Percentiles rank a stretch among this genome's conserved stretches.
These are phyloP conservation scores for Coelastrella sp. DNA, from an alignment of 139 green algal genomes.

Conservation along the genomic window DNA sequence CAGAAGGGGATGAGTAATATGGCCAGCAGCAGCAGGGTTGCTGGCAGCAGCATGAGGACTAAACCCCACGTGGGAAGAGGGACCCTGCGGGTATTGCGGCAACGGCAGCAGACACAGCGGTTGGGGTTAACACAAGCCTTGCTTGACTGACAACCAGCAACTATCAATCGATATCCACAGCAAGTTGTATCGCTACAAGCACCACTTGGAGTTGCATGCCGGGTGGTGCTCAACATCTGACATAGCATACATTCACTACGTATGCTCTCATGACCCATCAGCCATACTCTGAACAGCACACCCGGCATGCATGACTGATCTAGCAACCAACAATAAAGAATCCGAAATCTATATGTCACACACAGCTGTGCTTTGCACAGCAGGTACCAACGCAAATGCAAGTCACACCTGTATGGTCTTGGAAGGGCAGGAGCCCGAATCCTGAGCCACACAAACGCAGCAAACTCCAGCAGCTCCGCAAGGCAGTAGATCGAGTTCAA, in stretches of 20 bases:
- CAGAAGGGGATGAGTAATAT: slow-evolving; percentile 76
- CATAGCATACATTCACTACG: too few species aligned
- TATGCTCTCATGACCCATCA: too few species aligned
- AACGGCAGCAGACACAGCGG: slow-evolving; percentile 11
- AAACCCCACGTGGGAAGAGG: slow-evolving; percentile 84
- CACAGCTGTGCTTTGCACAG: neutral
- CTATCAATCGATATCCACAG: too few species aligned
- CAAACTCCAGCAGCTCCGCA: slow-evolving; percentile 96
- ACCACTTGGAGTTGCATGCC: too few species aligned
- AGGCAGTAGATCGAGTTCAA: slow-evolving; percentile 98
- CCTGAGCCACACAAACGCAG: slow-evolving; percentile 91
- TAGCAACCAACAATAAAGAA: too few species aligned
- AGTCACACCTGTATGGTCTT: slow-evolving; percentile 70
- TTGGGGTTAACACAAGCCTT: neutral
- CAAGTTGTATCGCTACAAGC: too few species aligned
- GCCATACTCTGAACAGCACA: too few species aligned
- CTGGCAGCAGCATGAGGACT: slow-evolving; percentile 85
- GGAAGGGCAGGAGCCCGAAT: slow-evolving; percentile 75
- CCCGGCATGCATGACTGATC: too few species aligned
- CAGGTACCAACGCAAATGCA: neutral
- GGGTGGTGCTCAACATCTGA: too few species aligned
- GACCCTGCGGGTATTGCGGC: slow-evolving; percentile 58
- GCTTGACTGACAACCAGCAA: too few species aligned
- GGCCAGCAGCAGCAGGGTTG: slow-evolving; percentile 76
- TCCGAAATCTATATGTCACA: too few species aligned